Base-by-base conservation (phyloP, 2,329 filamentous ascomycete species). In the Chrysoporthe deuterocubensis region DNA sequence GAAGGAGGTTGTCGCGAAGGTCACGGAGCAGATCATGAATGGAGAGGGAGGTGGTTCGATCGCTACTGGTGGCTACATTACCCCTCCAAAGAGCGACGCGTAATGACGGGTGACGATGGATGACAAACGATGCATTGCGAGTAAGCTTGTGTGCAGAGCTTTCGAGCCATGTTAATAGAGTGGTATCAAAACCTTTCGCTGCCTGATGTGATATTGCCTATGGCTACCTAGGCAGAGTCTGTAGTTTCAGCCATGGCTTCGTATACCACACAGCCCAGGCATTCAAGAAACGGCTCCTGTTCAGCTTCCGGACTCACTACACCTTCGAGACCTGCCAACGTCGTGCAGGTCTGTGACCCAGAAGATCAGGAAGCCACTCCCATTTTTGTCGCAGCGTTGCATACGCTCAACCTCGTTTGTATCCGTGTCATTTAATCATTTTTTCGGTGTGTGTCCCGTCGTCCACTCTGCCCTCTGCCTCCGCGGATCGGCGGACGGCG, bases 11-110 rank as follows among this genome's bases (percentile, higher is more conserved):
- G 42, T 62, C 34, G 62, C 64, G 1, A 57, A 65, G 57, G 69
- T 70, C n/a, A 64, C 66, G 4, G 63, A 67, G 46, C 60, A 62
- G 14, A 59, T 70, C 21, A 56, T 68, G 43, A 37, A 67, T 32
- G 57, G 62, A 37, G 57, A 64, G 32, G 62, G 62, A 21, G 58
- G 37, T 21, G 62, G 42, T n/a, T 63, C 43, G 37, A 42, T 8
- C 26, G 44, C 43, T n/a, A 26, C 50, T 37, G 21, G 44, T n/a
- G 63, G 26, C 14, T 65, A 65, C 54, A 50, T 64, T n/a, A 67
- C 65, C 11, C 65, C 65, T 43, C 65, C 65, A 13, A 67, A 67
- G 65, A 63, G 60, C 60, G 65, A 67, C 37, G 14, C 42, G 2
- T 58, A 58, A 42, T 32, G 44, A 40, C 6, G 6, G 37, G 9